Base-by-base conservation (phyloP, 208 protist genomes). In the Trypanosoma caninum region DNA sequence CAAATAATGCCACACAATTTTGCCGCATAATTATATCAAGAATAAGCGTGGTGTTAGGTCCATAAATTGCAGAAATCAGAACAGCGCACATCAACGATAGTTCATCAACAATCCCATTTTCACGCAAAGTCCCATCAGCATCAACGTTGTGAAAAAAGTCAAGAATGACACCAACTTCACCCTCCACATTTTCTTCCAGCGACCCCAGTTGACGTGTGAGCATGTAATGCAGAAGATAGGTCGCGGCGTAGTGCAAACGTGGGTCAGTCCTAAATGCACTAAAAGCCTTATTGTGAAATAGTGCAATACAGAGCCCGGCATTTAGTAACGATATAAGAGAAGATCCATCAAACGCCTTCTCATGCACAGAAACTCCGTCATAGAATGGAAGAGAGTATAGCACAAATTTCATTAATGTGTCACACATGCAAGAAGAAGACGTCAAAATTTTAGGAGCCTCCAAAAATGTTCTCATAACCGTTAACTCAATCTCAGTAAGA, bases 201-300 rank as follows among this genome's bases (percentile, higher is more conserved):
- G 42, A 41, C 0, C 20, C 3, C n/a, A 44, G 14, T 28, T 45
- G 58, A 37, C 38, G 56, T 23, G 48, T 63, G 14, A 71, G 46
- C 65, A 64, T 64, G 25, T 51, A 71, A 31, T 71, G 56, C 7
- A 71, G 18, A 11, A 71, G 18, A 47, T 59, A 71, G 6, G 65
- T 25, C 2, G 56, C 9, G 8, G 41, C 50, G 52, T 65, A 65
- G 22, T 42, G 27, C 14, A 76, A 47, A 16, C 51, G 31, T 44
- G 60, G 38, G 42, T 69, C 41, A 4, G 27, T 13, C 34, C 54
- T 50, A 66, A 84, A 81, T 3, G 47, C 53, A 2, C 41, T 5
- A 52, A 67, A 78, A 34, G 64, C 42, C 14, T 46, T 35, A 25
- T 80, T 69, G 48, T 75, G 47, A 41, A 86, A 70, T 25, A 86